These are phyloP conservation scores for Ananas comosus DNA, from an alignment of 176 grass and related monocot species.

Conservation along the genomic window DNA sequence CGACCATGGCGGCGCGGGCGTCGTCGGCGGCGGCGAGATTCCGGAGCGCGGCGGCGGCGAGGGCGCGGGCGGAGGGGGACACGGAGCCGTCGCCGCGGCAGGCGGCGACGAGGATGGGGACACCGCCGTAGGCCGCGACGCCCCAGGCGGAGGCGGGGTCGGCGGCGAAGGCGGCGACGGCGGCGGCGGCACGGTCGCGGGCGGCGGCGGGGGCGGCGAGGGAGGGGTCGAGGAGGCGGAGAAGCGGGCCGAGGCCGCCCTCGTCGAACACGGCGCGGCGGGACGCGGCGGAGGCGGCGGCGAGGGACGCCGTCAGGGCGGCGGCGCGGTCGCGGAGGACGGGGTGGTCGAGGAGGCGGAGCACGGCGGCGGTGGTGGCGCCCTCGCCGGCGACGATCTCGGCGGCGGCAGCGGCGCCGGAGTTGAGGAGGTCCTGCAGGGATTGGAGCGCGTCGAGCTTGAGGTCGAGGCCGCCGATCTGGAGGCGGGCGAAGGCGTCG, in stretches of 20 bases:
- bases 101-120: slow-evolving; percentile 50
- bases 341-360: slow-evolving; percentile 78
- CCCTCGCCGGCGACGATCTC: slow-evolving; percentile 47
- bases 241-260: slow-evolving; percentile 65
- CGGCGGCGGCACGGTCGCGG: slow-evolving; percentile 41
- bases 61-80: slow-evolving; percentile 33
- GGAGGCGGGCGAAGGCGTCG: slow-evolving; percentile 70
- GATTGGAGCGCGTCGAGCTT: slow-evolving; percentile 70
- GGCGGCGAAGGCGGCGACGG: slow-evolving; percentile 46
- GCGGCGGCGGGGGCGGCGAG: slow-evolving; percentile 29
- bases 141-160: slow-evolving; percentile 56
- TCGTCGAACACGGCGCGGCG: slow-evolving; percentile 60
- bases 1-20: slow-evolving; percentile 46
- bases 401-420: slow-evolving; percentile 23
- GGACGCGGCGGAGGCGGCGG: slow-evolving; percentile 40
- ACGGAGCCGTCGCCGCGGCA: slow-evolving; percentile 32
- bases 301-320: slow-evolving; percentile 34
- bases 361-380: slow-evolving; percentile 40
- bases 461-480: slow-evolving; percentile 73
- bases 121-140: slow-evolving; percentile 63
- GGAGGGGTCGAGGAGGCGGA: slow-evolving; percentile 57
- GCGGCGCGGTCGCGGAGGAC: slow-evolving; percentile 49
- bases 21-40: slow-evolving; percentile 58
- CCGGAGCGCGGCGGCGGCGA: slow-evolving; percentile 42
- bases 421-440: slow-evolving; percentile 47